These are phyloP conservation scores for Osmanthus fragrans DNA, from an alignment of 257 asterid genomes.

Conservation along the genomic window DNA sequence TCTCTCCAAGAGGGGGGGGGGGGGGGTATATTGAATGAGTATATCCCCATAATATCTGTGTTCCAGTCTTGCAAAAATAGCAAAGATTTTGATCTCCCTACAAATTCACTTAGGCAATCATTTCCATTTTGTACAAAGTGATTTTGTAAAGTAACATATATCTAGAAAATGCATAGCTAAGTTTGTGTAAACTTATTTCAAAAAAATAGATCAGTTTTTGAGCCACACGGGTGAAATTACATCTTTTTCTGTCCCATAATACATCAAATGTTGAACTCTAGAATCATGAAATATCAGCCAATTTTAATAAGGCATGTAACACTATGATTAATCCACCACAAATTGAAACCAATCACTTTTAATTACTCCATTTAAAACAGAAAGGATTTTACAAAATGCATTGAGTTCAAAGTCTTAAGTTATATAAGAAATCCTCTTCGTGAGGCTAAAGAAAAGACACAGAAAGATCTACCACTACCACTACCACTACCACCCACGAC, in stretches of 20 bases:
- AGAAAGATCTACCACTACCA: neutral
- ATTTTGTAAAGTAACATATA: neutral
- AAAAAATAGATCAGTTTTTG: constrained; percentile 2
- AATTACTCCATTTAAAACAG: constrained; percentile 12
- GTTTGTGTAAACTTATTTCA: neutral
- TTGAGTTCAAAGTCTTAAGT: constrained; percentile 2
- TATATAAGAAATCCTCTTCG: neutral
- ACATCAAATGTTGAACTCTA: constrained; percentile 12
- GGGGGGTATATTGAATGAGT: neutral
- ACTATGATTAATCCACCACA: no score
- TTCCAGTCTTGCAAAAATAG: neutral
- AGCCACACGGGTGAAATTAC: constrained; percentile 3
- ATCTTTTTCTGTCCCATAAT: constrained; percentile 3
- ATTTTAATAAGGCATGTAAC: neutral
- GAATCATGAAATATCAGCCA: constrained; percentile 1
- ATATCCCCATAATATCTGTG: neutral
- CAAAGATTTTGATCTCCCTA: neutral
- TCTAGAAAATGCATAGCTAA: neutral
- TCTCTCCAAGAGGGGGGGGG: neutral
- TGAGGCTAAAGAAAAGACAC: constrained; percentile 12
- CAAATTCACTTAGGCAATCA: neutral
- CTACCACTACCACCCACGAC: neutral
- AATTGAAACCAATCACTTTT: neutral
- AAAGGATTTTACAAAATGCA: neutral
- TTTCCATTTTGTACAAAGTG: neutral